These are phyloP conservation scores for Lentinula boryana DNA, from an alignment of 768 basidiomycete genomes.

Conservation along the genomic window DNA sequence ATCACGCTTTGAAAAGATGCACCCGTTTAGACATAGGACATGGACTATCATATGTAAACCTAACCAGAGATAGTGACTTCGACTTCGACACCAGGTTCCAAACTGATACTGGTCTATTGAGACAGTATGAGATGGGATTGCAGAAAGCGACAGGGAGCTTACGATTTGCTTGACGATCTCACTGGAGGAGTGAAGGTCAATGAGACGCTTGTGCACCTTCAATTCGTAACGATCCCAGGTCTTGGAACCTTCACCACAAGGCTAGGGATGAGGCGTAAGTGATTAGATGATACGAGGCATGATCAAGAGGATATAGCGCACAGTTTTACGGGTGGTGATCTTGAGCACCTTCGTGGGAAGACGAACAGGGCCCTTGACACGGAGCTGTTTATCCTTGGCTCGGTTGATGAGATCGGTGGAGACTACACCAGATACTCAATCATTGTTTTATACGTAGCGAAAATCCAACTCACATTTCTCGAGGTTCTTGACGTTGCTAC, in stretches of 20 bases:
- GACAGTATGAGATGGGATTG: neutral
- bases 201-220: slow-evolving; percentile 98
- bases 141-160: slow-evolving; percentile 25
- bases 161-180: slow-evolving; percentile 99
- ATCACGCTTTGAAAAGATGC: neutral
- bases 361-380: slow-evolving; percentile 97
- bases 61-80: slow-evolving; percentile 92
- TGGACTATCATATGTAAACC: slow-evolving; percentile 9
- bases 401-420: slow-evolving; percentile 95
- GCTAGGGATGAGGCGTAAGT: slow-evolving; percentile 35
- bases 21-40: neutral
- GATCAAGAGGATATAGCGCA: slow-evolving; percentile 30
- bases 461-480: slow-evolving; percentile 78
- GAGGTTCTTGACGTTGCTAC: slow-evolving; percentile 95
- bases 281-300: neutral
- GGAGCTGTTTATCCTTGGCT: slow-evolving; percentile 99
- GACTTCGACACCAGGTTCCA: slow-evolving; percentile 99
- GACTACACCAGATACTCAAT: slow-evolving; percentile 44
- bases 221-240: slow-evolving; percentile 99
- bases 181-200: slow-evolving; percentile 97
- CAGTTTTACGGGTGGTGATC: slow-evolving; percentile 99
- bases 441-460: neutral
- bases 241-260: slow-evolving; percentile 99
- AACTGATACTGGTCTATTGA: slow-evolving; percentile 88
- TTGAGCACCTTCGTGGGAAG: slow-evolving; percentile 98